These are phyloP conservation scores for Phycomyces blakesleeanus DNA, from an alignment of 192 early-diverging fungal genomes.

Conservation along the genomic window DNA sequence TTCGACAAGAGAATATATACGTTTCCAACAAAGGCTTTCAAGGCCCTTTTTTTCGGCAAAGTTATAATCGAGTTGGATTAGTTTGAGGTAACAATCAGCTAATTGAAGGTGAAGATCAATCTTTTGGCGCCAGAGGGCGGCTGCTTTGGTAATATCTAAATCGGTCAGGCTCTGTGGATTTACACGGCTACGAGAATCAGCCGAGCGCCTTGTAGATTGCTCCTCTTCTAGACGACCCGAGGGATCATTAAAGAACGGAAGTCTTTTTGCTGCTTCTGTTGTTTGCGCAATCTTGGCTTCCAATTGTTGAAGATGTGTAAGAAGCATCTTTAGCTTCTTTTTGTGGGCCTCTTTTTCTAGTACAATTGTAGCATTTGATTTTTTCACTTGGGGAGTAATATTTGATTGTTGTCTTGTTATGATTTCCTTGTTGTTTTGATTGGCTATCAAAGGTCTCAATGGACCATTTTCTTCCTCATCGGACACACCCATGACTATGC, in stretches of 20 bases:
- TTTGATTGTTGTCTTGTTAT: too few relatives aligned
- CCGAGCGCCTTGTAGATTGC: not conserved
- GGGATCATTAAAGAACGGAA: not conserved
- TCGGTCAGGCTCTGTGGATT: not conserved
- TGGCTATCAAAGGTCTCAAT: too few relatives aligned
- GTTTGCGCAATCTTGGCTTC: conserved; percentile 16
- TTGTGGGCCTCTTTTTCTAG: conserved; percentile 14
- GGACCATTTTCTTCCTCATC: too few relatives aligned
- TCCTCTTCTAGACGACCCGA: conserved; percentile 3
- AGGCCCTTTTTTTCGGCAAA: conserved; percentile 52
- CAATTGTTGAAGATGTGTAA: conserved; percentile 9
- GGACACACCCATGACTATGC: too few relatives aligned
- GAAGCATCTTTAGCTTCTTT: conserved; percentile 3
- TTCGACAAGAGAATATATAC: conserved; percentile 48
- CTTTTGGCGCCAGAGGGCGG: conserved; percentile 28
- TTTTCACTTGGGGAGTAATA: too few relatives aligned
- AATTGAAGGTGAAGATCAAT: conserved; percentile 32
- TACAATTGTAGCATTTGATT: too few relatives aligned
- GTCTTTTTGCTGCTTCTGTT: not conserved
- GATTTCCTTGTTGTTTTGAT: too few relatives aligned
- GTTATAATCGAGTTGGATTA: conserved; percentile 42
- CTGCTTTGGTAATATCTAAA: not conserved
- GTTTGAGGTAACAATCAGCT: conserved; percentile 39
- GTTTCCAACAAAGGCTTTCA: conserved; percentile 52
- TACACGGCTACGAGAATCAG: not conserved